Evolutionary conservation across 495 filamentous ascomycete genomes (phyloP).

Genomic region (Hypoxylon cercidicola): DNA sequence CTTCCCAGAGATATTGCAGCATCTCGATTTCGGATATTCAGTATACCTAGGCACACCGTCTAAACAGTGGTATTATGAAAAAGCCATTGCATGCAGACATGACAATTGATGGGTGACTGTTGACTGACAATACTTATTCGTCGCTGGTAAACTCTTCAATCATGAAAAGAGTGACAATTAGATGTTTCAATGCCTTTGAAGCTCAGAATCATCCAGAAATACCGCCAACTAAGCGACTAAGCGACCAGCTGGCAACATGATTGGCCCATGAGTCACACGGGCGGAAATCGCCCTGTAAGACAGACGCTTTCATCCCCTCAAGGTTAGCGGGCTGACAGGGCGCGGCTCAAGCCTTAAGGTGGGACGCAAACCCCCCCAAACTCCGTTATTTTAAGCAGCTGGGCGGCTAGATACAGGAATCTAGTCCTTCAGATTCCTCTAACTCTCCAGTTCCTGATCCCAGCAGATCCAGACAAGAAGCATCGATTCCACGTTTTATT

Average conservation of each 20-base stretch:
- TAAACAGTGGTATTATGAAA: too few species aligned
- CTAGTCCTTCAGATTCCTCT: slow-evolving; percentile 10
- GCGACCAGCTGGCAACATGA: slow-evolving; percentile 10
- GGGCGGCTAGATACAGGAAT: slow-evolving; percentile 34
- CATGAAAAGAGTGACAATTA: too few species aligned
- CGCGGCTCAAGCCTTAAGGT: slow-evolving; percentile 24
- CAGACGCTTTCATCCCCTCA: not conserved
- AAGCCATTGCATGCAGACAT: too few species aligned
- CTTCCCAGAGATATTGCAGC: too few species aligned
- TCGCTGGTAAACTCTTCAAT: too few species aligned
- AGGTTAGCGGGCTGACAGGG: slow-evolving; percentile 1
- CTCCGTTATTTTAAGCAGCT: slow-evolving; percentile 40
- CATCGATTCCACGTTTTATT: slow-evolving; percentile 27
- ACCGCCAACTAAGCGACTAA: slow-evolving; percentile 4
- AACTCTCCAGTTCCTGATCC: not conserved
- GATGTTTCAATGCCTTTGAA: too few species aligned
- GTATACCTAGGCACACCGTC: too few species aligned
- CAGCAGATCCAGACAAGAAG: not conserved
- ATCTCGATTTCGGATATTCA: too few species aligned
- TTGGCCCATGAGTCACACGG: slow-evolving; percentile 26
- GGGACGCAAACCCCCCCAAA: slow-evolving; percentile 16
- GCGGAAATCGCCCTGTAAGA: not conserved
- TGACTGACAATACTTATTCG: too few species aligned
- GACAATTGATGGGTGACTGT: too few species aligned
- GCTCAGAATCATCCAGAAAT: slow-evolving; percentile 32